phyloP scores from a whole-genome alignment of 2,329 filamentous ascomycete species.

The Tolypocladium tundrense region DNA sequence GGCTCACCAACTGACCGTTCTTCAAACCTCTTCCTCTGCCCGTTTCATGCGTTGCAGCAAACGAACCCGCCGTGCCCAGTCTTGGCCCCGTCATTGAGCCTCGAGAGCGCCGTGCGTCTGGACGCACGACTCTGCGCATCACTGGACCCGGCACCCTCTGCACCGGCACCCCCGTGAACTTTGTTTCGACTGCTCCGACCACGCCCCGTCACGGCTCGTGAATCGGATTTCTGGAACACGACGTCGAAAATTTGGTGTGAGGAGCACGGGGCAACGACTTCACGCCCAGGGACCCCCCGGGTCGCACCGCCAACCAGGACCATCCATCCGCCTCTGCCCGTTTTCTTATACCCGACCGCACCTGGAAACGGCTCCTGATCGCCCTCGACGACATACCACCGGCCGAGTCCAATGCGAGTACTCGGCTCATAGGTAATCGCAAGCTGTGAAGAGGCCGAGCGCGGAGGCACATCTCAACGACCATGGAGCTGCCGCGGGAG shows the following conservation, averaged over 20 bases:
- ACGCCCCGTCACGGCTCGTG: not conserved
- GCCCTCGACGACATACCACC: not conserved
- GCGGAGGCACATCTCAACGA: constrained; percentile 8
- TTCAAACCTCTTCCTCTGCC: constrained; percentile 9
- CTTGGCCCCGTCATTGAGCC: not conserved
- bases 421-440: not conserved
- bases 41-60: constrained; percentile 1
- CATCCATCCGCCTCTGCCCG: not conserved
- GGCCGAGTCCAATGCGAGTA: not conserved
- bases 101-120: not conserved
- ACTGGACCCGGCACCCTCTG: not conserved
- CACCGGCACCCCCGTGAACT: not conserved
- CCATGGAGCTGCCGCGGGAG: constrained; percentile 44
- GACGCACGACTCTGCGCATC: not conserved
- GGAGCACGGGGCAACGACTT: not conserved
- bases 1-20: constrained; percentile 11
- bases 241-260: not conserved
- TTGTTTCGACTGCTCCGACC: not conserved
- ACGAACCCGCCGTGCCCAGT: not conserved
- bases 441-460: not conserved
- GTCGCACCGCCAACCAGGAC: not conserved
- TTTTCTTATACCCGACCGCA: not conserved
- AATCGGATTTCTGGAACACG: not conserved
- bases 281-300: not conserved
- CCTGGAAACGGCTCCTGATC: not conserved